Evolutionary conservation across 73 alveolate species (phyloP), one percentile per base, ranked within the genome.

Genomic region (Paramecium tetraurelia): DNA sequence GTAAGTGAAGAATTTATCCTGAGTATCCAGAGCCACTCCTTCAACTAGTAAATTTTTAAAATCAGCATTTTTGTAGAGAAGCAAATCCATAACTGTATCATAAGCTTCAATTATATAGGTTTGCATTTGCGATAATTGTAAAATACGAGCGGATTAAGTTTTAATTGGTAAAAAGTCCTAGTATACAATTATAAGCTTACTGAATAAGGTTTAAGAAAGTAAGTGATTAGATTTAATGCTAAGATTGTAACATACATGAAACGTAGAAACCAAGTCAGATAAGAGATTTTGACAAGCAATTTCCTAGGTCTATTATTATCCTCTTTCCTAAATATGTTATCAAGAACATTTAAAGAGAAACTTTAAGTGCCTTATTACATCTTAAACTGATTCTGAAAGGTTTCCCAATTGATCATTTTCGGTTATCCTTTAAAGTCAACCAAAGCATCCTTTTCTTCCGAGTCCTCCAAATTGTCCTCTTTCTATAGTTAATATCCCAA

Each of bases 291-390:
- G 4, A 75, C 59, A 8, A 75, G 27, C 4, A 75, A 38, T 75
- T 75, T 75, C 20, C 87, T 75, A 4, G 87, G 87, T 7, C 35
- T 75, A 75, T 75, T 75, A 31, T 75, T 75, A 41, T 75, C 87
- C 40, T 75, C 87, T 38, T 41, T 63, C 31, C 84, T 33, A 36
- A 75, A 75, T 2, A 75, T 75, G 24, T 75, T 75, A 31, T 75
- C 87, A 35, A 38, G 38, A 35, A 38, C 59, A 35, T 75, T 75
- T 35, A 75, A 38, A 29, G 87, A 75, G 16, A 75, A 75, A 20
- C 87, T 75, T 36, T 75, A 20, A 22, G 87, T 38, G 10, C 87
- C 87, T 75, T 75, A 75, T 27, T 75, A 7, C 87, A 75, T 75
- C 38, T 75, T 75, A 75, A 75, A 75, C 38, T 75, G 38, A 38